Conservation (phyloP, 495 filamentous ascomycete species). For the Trichoderma gamsii region DNA sequence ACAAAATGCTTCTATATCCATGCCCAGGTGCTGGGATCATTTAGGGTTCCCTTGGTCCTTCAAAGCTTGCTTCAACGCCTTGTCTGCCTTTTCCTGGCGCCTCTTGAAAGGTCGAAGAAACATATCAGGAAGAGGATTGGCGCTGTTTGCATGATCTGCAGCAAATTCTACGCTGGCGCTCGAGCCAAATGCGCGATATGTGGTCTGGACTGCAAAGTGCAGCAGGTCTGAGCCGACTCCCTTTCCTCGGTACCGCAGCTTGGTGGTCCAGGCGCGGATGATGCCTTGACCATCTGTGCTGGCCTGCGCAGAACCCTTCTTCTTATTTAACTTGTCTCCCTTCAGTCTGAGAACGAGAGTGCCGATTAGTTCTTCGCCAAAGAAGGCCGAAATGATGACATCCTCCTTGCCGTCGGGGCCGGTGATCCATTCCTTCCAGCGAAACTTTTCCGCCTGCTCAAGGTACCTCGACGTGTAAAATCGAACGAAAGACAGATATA, state of each 20-base stretch:
- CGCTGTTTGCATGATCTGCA: conserved; percentile 59
- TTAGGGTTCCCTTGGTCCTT: background rate
- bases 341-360: conserved; percentile 42
- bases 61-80: conserved; percentile 32
- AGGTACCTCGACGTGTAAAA: conserved; percentile 37
- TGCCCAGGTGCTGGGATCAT: background rate
- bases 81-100: conserved; percentile 47
- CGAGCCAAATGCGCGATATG: conserved; percentile 49
- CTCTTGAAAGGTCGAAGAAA: conserved; percentile 55
- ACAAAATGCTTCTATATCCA: background rate
- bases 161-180: conserved; percentile 59
- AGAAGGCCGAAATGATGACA: conserved; percentile 41
- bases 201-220: conserved; percentile 55
- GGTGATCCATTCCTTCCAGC: conserved; percentile 36
- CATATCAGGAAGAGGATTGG: conserved; percentile 49
- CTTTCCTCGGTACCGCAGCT: conserved; percentile 54
- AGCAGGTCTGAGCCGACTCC: conserved; percentile 66
- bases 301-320: conserved; percentile 22
- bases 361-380: conserved; percentile 53
- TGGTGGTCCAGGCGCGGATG: conserved; percentile 72
- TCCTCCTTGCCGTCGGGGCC: conserved; percentile 37
- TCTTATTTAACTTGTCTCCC: conserved; percentile 16
- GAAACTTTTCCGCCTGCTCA: conserved; percentile 31
- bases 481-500: conserved; percentile 36
- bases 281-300: conserved; percentile 43